phyloP scores from a whole-genome alignment of 768 basidiomycete genomes.

The Gelatoporia subvermispora region DNA sequence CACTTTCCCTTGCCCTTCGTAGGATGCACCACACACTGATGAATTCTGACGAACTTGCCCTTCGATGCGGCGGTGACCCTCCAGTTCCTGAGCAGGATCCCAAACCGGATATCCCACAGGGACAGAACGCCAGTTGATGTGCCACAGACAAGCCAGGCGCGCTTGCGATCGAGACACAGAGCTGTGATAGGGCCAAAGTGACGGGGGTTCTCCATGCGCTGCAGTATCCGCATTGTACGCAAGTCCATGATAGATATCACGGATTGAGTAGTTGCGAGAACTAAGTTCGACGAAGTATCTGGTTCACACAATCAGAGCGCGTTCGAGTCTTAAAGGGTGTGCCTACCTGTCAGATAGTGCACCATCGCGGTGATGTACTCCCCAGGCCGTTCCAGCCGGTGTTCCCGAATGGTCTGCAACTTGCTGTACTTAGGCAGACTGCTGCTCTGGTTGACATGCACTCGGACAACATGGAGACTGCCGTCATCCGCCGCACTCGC shows the following conservation, averaged over 20 bases:
- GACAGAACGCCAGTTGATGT: constrained; percentile 82
- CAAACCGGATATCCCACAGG: constrained; percentile 95
- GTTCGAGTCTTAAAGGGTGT: constrained; percentile 2
- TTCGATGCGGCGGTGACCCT: constrained; percentile 55
- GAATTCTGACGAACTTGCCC: constrained; percentile 53
- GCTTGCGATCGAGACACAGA: constrained; percentile 78
- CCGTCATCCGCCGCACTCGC: constrained; percentile 84
- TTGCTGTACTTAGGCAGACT: constrained; percentile 80
- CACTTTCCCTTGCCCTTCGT: constrained; percentile 84
- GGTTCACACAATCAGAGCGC: neutral
- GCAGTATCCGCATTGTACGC: constrained; percentile 73
- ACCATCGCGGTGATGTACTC: constrained; percentile 83
- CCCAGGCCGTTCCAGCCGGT: constrained; percentile 63
- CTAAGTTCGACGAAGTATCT: constrained; percentile 77
- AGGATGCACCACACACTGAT: constrained; percentile 80
- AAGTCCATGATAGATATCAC: constrained; percentile 74
- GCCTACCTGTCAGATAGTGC: constrained; percentile 70
- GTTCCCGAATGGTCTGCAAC: constrained; percentile 76
- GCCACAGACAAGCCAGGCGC: constrained; percentile 85
- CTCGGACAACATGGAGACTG: constrained; percentile 77
- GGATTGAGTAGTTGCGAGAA: constrained; percentile 83
- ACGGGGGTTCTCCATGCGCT: constrained; percentile 77
- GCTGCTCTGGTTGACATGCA: constrained; percentile 64
- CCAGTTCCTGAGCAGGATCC: constrained; percentile 86
- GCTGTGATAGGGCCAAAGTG: constrained; percentile 85